Conservation (phyloP, 805 yeast genomes). For the Wickerhamomyces tratensis region DNA sequence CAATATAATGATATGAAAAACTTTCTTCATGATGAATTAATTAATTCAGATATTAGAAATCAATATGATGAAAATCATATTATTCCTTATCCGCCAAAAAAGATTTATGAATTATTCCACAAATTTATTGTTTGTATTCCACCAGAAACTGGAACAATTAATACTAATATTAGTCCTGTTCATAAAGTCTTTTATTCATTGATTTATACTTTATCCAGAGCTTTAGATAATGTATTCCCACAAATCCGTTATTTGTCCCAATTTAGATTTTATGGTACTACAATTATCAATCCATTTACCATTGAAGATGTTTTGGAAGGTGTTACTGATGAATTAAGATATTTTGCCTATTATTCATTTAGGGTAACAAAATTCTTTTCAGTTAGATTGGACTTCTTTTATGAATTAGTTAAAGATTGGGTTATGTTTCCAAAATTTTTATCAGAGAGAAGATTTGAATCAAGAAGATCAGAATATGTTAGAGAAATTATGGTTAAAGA, state of each 20-base stretch:
- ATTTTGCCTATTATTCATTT: conserved; percentile 8
- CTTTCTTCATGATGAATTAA: conserved; percentile 4
- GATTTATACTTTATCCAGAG: conserved; percentile 7
- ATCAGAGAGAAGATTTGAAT: conserved; percentile 8
- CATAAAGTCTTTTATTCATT: conserved; percentile 10
- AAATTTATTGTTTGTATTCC: conserved; percentile 12
- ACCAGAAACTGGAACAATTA: conserved; percentile 8
- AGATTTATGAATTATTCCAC: conserved; percentile 6
- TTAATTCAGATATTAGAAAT: background rate
- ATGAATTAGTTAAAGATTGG: conserved; percentile 12
- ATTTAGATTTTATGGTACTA: conserved; percentile 17
- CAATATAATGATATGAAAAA: conserved; percentile 3
- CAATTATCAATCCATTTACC: conserved; percentile 12
- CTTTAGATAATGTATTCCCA: conserved; percentile 16
- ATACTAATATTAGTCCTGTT: conserved; percentile 2
- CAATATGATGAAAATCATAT: conserved; percentile 3
- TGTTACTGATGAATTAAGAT: conserved; percentile 3
- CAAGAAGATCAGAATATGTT: conserved; percentile 10
- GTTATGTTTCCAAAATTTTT: conserved; percentile 12
- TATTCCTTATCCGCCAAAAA: conserved; percentile 8
- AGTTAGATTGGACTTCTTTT: conserved; percentile 13
- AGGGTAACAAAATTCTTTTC: conserved; percentile 13
- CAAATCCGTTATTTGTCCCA: conserved; percentile 10
- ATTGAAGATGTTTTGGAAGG: conserved; percentile 2
- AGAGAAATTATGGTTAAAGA: conserved; percentile 7